Base-by-base conservation (phyloP, 2,329 filamentous ascomycete genomes). In the Beauveria sp. region DNA sequence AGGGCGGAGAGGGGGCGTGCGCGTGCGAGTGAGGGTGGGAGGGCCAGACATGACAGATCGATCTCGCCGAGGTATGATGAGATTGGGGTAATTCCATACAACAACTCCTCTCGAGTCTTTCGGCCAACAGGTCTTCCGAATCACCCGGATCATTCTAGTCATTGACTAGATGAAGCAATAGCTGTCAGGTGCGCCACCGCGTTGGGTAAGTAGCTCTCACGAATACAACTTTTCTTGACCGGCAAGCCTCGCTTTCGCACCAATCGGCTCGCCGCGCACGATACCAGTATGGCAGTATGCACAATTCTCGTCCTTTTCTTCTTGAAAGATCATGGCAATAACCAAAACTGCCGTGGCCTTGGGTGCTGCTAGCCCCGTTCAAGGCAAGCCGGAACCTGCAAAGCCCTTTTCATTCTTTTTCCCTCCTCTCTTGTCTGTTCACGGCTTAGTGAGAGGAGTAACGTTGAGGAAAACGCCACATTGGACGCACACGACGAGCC, bases 31-130 rank as follows among this genome's bases (percentile, higher is more conserved):
- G 45, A 30, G 42, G 42, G 43, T 49, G 26, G 54, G 54, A 30
- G n/a, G 26, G 54, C 30, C 30, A 40, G 53, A 49, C 45, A 49
- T 58, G 10, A 50, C 55, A 58, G 55, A 58, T 58, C 55, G 55
- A 58, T 58, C 55, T 50, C 55, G 55, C 54, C 54, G 43, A 47
- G 43, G 52, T 22, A 18, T 50, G 40, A 42, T 30, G 30, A 30
- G 30, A 30, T 30, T 30, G 30, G 30, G 30, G 30, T 30, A 30
- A 30, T 30, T 30, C 30, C 30, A 30, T 30, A 30, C 2, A 30
- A 30, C 30, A 30, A 30, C 9, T 12, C 30, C 8, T 30, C 8
- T 30, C 9, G 30, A 30, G 9, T 30, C 30, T 30, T 9, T 30
- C 30, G 30, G 30, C 30, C 9, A 30, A 9, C 30, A 30, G 10